Evolutionary conservation across 495 filamentous ascomycete species (phyloP), one percentile per base, ranked within the genome.

Genomic region (Aspergillus kassunensis): DNA sequence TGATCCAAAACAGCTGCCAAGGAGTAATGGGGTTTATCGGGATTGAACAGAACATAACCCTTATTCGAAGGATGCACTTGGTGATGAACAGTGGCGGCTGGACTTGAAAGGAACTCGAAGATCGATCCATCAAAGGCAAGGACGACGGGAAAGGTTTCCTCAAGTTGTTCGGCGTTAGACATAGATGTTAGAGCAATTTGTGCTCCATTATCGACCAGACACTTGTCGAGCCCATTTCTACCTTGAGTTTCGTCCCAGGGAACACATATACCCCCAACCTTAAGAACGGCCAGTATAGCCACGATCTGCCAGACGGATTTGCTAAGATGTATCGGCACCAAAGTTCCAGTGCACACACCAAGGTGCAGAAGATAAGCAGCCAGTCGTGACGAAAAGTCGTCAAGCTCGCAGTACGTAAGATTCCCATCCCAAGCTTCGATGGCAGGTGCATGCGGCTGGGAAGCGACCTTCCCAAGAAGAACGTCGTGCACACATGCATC

Each of bases 11-110:
- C 51, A n/a, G 73, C 63, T 2, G 55, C 66, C 19, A 67, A 69
- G 0, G 81, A 70, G 51, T 45, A 70, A 66, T 53, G 60, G 23
- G 65, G 70, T 13, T 56, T 63, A 1, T 68, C 69, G 30, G 77
- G 75, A 1, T 82, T 84, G 54, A 78, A 85, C 12, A 82, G 70
- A n/a, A 84, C 63, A 55, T 79, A 87, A 13, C 55, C 57, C 44
- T 70, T 51, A 46, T 73, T 59, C 1, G 54, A 64, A 11, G 60
- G 44, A 54, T 21, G 65, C 61, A 5, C 51, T 42, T 1, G 58
- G 36, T 7, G 51, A 19, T 2, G 59, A 21, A 6, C 48, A 27
- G 35, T 49, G 1, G 3, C 4, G 19, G 55, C 36, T 11, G 44
- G 53, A 19, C 64, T 44, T 9, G 62, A 56, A 7, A 77, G 63